phyloP scores from a whole-genome alignment of 345 rosid species.

The Bruguiera sexangula region DNA sequence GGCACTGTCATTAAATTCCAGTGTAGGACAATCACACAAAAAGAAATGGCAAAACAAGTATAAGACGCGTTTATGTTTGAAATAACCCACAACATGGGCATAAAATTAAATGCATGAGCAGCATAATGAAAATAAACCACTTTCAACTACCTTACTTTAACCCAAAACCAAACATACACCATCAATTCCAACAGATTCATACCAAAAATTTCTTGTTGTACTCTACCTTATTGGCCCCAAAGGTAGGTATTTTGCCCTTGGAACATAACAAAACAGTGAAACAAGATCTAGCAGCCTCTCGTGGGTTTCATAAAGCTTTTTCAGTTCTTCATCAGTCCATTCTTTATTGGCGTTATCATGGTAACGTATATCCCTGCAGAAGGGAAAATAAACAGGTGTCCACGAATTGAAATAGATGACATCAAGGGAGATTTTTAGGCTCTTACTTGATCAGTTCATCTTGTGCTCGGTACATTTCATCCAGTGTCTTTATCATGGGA shows the following conservation, averaged over 20 bases:
- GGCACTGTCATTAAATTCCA: slow-evolving; percentile 50
- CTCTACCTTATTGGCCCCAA: slow-evolving; percentile 90
- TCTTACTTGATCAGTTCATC: slow-evolving; percentile 96
- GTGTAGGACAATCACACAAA: slow-evolving; percentile 1
- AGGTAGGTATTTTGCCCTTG: slow-evolving; percentile 93
- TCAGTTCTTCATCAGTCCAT: slow-evolving; percentile 97
- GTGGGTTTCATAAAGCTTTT: slow-evolving; percentile 89
- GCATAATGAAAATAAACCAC: background rate
- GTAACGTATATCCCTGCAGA: slow-evolving; percentile 82
- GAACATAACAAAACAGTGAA: slow-evolving; percentile 88
- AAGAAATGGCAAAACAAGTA: background rate
- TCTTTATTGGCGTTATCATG: slow-evolving; percentile 94
- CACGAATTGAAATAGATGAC: background rate
- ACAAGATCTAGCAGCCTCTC: slow-evolving; percentile 93
- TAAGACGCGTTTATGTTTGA: background rate
- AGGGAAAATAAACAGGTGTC: slow-evolving; percentile 14
- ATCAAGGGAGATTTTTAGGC: background rate
- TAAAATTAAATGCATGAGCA: slow-evolving; percentile 1
- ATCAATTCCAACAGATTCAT: background rate
- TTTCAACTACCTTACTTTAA: too few relatives aligned
- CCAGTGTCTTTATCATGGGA: slow-evolving; percentile 92
- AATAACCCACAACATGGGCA: background rate
- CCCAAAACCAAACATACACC: background rate
- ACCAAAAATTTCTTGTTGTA: background rate
- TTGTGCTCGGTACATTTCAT: slow-evolving; percentile 93